Conservation (phyloP, 2,329 filamentous ascomycete genomes). For the Pezicula carpinea region DNA sequence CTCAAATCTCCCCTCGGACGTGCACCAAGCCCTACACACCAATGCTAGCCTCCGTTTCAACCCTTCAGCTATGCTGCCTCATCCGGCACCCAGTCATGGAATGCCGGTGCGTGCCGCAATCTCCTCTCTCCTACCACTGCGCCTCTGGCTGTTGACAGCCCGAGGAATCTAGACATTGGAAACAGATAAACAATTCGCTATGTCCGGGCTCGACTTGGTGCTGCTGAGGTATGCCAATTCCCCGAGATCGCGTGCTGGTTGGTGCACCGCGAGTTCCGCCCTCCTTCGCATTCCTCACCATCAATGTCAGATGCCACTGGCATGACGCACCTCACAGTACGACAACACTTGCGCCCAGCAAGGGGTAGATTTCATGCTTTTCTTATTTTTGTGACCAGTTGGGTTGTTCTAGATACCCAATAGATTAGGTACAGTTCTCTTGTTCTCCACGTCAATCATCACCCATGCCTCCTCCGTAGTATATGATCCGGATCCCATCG, state of each 20-base stretch:
- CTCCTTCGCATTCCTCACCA: neutral
- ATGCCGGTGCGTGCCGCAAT: conserved; percentile 1
- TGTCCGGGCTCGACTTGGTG: too few species aligned
- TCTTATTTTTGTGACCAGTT: too few species aligned
- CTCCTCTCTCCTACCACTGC: neutral
- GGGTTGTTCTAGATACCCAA: too few species aligned
- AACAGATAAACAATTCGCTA: neutral
- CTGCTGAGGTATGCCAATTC: conserved; percentile 2
- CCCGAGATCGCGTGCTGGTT: neutral
- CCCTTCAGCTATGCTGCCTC: neutral
- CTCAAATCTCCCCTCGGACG: neutral
- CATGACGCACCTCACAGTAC: too few species aligned
- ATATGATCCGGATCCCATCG: neutral
- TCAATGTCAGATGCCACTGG: too few species aligned
- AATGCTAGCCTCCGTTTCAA: neutral
- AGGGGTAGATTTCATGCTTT: too few species aligned
- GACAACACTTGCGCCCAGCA: too few species aligned
- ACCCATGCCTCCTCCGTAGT: neutral
- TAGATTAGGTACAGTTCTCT: too few species aligned
- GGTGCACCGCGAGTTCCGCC: neutral
- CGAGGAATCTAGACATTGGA: conserved; percentile 1
- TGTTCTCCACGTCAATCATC: neutral
- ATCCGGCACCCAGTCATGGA: neutral
- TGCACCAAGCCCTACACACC: neutral
- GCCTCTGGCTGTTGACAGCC: conserved; percentile 1